Evolutionary conservation across 78 protist genomes (phyloP), one percentile per base, ranked within the genome.

Genomic region (Dictyostelium firmibasis): DNA sequence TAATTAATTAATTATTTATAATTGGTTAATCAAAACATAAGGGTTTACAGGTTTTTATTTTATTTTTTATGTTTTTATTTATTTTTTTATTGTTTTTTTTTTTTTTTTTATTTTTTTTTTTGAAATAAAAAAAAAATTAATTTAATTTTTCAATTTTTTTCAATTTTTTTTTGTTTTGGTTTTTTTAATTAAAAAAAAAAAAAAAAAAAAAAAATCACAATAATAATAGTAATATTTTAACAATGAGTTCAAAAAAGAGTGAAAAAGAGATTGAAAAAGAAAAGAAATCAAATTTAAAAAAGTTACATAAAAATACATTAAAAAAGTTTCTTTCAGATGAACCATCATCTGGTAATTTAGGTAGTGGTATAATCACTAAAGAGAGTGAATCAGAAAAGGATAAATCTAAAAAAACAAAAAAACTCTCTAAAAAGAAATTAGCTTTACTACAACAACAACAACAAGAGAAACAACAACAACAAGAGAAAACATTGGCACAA

Each of bases 271-370:
- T 74, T 36, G 74, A 38, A 50, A 74, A 85, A 4, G 92, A 86
- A 36, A 86, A 86, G 57, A 81, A 86, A 25, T 14, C 50, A 31
- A 31, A 60, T n/a, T 62, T 83, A 50, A 85, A 85, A 78, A 85
- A 44, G 81, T 27, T 86, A 77, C 92, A 86, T 86, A 86, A 86
- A 77, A 41, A 43, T 35, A 74, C 92, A 57, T 77, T 86, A 27
- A 86, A 86, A 44, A 86, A 86, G 81, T 86, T 77, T 41, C 50
- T 77, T 35, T 77, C 83, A n/a, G 79, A 72, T 33, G 60, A 41
- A n/a, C 23, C 50, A 38, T 18, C 31, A 3, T 18, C 57, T 9
- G 33, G 83, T 77, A 43, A 18, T 18, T 23, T 23, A 5, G 44
- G 81, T 14, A 14, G 81, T 75, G 41, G 79, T 33, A 72, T 25